Conservation (phyloP, 2,329 filamentous ascomycete species). For the Curvularia spicifera region DNA sequence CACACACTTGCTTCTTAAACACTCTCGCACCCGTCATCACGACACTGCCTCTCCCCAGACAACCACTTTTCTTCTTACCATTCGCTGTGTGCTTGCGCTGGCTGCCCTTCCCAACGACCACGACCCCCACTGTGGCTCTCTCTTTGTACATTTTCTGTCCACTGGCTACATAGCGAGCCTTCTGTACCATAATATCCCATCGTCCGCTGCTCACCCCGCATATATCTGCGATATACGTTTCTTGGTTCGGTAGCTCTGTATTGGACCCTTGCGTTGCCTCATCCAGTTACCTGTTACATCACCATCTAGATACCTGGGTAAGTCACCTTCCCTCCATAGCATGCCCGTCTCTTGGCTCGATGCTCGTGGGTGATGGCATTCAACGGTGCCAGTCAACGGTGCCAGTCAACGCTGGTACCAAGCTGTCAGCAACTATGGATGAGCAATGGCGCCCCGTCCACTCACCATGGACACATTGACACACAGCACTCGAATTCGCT, state of each 20-base stretch:
- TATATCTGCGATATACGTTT: constrained; percentile 17
- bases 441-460: constrained; percentile 6
- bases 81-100: constrained; percentile 44
- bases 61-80: constrained; percentile 24
- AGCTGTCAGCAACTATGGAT: constrained; percentile 23
- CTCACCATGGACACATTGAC: constrained; percentile 15
- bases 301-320: constrained; percentile 18
- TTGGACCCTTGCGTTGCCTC: constrained; percentile 9
- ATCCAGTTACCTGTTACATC: constrained; percentile 18
- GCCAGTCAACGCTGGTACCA: constrained; percentile 15
- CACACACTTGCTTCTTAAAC: constrained; percentile 38
- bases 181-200: constrained; percentile 19
- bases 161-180: constrained; percentile 7
- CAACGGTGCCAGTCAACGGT: constrained; percentile 14
- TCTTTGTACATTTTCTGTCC: constrained; percentile 31
- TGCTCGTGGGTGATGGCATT: constrained; percentile 13
- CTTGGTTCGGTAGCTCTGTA: constrained; percentile 17
- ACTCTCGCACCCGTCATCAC: constrained; percentile 36
- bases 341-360: constrained; percentile 3
- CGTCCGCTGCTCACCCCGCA: constrained; percentile 11
- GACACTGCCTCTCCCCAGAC: constrained; percentile 19
- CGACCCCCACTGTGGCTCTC: constrained; percentile 24
- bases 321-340: constrained; percentile 5
- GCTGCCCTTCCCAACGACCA: constrained; percentile 18
- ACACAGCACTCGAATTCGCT: constrained; percentile 4